These are phyloP conservation scores for Lepidium sativum DNA, from an alignment of 345 rosid species.

Conservation along the genomic window DNA sequence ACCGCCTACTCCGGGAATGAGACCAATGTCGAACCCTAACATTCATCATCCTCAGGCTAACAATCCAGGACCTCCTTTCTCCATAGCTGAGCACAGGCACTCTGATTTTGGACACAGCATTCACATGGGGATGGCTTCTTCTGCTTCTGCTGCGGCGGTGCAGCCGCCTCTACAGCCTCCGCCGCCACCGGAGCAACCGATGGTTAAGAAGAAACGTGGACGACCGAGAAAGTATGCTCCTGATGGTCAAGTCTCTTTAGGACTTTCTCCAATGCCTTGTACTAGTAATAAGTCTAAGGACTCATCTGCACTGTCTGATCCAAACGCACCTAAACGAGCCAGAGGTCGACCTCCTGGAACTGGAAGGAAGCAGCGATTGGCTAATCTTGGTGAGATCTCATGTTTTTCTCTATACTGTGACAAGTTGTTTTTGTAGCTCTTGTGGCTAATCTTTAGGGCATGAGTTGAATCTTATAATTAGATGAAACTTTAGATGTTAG, in stretches of 20 bases:
- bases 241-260: conserved; percentile 80
- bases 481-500: not conserved
- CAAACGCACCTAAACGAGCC: conserved; percentile 43
- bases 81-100: conserved; percentile 44
- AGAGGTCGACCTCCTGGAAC: conserved; percentile 97
- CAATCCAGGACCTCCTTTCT: conserved; percentile 42
- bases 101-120: conserved; percentile 49
- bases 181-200: conserved; percentile 30
- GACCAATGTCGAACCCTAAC: conserved; percentile 47
- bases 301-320: conserved; percentile 43
- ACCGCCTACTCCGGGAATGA: conserved; percentile 39
- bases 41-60: conserved; percentile 35
- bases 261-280: conserved; percentile 55
- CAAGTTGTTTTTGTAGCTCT: not conserved
- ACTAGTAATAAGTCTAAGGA: conserved; percentile 37
- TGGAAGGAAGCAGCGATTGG: conserved; percentile 93
- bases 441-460: conserved; percentile 40
- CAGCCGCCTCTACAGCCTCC: conserved; percentile 10
- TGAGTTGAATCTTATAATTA: not conserved
- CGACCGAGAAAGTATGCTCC: conserved; percentile 86
- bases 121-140: conserved; percentile 42
- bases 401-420: not conserved
- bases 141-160: conserved; percentile 8
- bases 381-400: conserved; percentile 61
- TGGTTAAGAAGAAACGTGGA: conserved; percentile 91